A percentile compares a stretch with the other conserved stretches of the same genome.
phyloP scores from a whole-genome alignment of 371 early-diverging fungal genomes.

The Mucor indicus region DNA sequence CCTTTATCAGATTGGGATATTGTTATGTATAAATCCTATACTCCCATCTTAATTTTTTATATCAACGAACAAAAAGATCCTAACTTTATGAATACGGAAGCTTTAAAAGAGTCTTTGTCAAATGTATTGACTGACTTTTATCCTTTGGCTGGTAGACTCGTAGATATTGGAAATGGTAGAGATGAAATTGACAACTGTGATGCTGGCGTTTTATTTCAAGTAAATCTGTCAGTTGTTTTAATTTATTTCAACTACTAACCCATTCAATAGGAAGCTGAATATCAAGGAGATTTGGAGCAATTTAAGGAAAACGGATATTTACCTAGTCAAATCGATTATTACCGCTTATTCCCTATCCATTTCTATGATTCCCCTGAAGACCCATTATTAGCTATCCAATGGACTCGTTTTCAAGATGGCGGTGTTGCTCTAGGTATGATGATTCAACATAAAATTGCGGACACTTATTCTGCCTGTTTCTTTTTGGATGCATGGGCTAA shows the following conservation, averaged over 20 bases:
- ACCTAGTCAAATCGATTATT: slow-evolving; percentile 38
- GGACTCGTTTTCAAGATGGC: slow-evolving; percentile 33
- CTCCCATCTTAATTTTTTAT: slow-evolving; percentile 33
- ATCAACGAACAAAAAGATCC: slow-evolving; percentile 14
- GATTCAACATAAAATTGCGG: slow-evolving; percentile 40
- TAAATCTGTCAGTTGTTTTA: slow-evolving; percentile 5
- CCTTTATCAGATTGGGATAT: slow-evolving; percentile 40
- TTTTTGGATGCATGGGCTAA: slow-evolving; percentile 43
- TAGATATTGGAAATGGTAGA: slow-evolving; percentile 36
- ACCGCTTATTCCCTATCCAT: slow-evolving; percentile 41
- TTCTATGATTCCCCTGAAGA: slow-evolving; percentile 32
- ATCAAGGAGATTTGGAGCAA: slow-evolving; percentile 15
- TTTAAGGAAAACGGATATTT: slow-evolving; percentile 29
- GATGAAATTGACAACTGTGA: slow-evolving; percentile 35
- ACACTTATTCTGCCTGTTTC: slow-evolving; percentile 28
- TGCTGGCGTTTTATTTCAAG: slow-evolving; percentile 33
- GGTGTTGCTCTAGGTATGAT: slow-evolving; percentile 38
- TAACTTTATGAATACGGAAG: slow-evolving; percentile 30
- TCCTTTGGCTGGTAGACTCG: slow-evolving; percentile 34
- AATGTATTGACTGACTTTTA: slow-evolving; percentile 26
- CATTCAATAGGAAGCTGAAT: slow-evolving; percentile 27
- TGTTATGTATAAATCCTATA: slow-evolving; percentile 46
- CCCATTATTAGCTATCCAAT: slow-evolving; percentile 31
- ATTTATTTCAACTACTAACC: background rate
- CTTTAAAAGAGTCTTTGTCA: slow-evolving; percentile 17